Base-by-base conservation (phyloP, 352 stramenopile genomes). In the Lagenidium sp. region DNA sequence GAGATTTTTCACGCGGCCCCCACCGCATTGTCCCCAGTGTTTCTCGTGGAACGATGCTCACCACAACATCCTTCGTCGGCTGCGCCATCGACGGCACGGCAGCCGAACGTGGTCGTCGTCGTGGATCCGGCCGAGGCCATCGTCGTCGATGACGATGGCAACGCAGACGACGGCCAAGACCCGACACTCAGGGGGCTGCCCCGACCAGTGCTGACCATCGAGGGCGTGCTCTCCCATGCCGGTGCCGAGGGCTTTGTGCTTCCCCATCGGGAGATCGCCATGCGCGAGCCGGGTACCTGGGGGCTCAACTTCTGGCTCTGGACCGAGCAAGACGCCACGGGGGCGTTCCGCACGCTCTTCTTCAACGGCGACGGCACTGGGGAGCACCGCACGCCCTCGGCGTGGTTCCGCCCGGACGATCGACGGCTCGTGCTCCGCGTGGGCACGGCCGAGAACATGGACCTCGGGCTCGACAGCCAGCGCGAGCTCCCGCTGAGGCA, bases 321-420 rank as follows among this genome's bases (percentile, higher is more conserved):
- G 18, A 65, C 70, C 11, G 63, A 50, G 0, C 53, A 85, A 41
- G 48, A 80, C 21, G 42, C 73, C 8, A 91, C 71, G 1, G 79
- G 69, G 1, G 50, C 24, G 19, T 81, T 85, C 39, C 63, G 81
- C 12, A 75, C 76, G 8, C 48, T 95, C 6, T 77, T 95, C 29
- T 95, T 90, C 55, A 84, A 95, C 45, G 84, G 82, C 20, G 50
- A 85, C 34, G 79, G 79, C 28, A 36, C 57, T 2, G 40, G 57
- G 3, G 51, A 85, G 29, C 68, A 83, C 26, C 76, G 84, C 29
- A 95, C 82, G 3, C 79, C 84, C 2, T 92, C 79, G 0, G 70
- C 63, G 5, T 95, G 84, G 81, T 78, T 89, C 45, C 62, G 76
- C n/a, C 84, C 84, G 0, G 36, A 81, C 28, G 64, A 80, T 26